Evolutionary conservation across 768 basidiomycete species (phyloP).

Genomic region (Rhizopogon vesiculosus): DNA sequence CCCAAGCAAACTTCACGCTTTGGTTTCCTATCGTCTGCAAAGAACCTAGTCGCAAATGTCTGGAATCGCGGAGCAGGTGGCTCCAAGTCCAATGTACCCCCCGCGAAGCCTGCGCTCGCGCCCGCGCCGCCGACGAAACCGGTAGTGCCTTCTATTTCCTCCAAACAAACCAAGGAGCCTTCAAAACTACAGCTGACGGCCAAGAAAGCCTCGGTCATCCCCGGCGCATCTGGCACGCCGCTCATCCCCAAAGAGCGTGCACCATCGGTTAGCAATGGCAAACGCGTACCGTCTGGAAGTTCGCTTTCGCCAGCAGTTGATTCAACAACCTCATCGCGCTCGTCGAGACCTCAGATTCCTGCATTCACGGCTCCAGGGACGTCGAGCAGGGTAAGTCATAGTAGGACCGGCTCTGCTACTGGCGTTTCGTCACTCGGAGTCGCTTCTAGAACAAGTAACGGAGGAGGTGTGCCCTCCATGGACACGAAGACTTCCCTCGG

Average conservation of each 20-base stretch:
- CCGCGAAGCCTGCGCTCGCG: slow-evolving; percentile 20
- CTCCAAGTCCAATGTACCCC: slow-evolving; percentile 23
- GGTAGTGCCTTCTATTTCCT: neutral
- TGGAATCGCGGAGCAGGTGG: slow-evolving; percentile 55
- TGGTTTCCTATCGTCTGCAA: slow-evolving; percentile 67
- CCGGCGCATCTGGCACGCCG: slow-evolving; percentile 19
- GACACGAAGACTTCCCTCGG: slow-evolving; percentile 20
- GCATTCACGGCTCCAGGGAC: slow-evolving; percentile 12
- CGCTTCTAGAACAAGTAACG: slow-evolving; percentile 17
- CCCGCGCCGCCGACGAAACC: slow-evolving; percentile 3
- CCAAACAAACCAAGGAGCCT: slow-evolving; percentile 7
- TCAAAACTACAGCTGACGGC: slow-evolving; percentile 3
- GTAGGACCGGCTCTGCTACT: slow-evolving; percentile 10
- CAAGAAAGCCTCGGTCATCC: slow-evolving; percentile 17
- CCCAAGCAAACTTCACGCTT: slow-evolving; percentile 44
- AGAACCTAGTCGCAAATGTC: slow-evolving; percentile 66
- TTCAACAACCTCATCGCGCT: slow-evolving; percentile 12
- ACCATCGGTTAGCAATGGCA: slow-evolving; percentile 9
- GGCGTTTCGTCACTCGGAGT: slow-evolving; percentile 37
- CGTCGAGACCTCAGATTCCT: slow-evolving; percentile 16
- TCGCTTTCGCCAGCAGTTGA: slow-evolving; percentile 9
- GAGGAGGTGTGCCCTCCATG: slow-evolving; percentile 21
- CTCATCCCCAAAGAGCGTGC: slow-evolving; percentile 1
- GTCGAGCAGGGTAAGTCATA: slow-evolving; percentile 10
- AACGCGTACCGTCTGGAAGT: slow-evolving; percentile 13